These are phyloP conservation scores for Daldinia sp. DNA, from an alignment of 2,329 filamentous ascomycete genomes.

Conservation along the genomic window DNA sequence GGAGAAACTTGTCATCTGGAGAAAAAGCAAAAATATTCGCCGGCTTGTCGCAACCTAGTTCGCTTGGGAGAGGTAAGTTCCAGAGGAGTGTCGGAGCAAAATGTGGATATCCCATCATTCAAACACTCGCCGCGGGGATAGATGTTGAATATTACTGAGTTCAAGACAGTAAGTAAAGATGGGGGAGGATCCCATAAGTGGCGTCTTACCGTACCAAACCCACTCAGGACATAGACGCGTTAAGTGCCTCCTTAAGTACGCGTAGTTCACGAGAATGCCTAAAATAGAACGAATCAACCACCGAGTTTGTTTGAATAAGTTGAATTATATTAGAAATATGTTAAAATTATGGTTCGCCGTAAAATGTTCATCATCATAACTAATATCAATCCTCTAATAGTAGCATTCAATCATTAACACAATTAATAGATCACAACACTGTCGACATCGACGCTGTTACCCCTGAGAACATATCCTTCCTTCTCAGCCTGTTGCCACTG, in stretches of 20 bases:
- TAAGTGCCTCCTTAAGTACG: too few species aligned
- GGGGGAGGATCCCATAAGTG: too few species aligned
- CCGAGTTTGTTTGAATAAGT: not conserved
- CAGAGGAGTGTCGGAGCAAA: conserved; percentile 7
- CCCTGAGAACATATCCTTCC: conserved; percentile 31
- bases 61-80: conserved; percentile 3
- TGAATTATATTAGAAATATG: not conserved
- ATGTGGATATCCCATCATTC: conserved; percentile 4
- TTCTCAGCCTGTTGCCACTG: conserved; percentile 29
- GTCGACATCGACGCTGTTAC: conserved; percentile 22
- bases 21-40: not conserved
- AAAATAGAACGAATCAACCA: not conserved
- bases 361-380: not conserved
- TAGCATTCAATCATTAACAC: not conserved
- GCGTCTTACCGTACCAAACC: too few species aligned
- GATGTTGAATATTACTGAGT: too few species aligned
- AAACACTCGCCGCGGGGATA: too few species aligned
- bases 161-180: too few species aligned
- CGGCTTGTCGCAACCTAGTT: not conserved
- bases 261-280: not conserved
- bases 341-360: not conserved
- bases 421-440: not conserved
- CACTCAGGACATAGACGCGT: too few species aligned
- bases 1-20: not conserved
- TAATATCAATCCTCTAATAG: not conserved